These are phyloP conservation scores for Acacia pycnantha DNA, from an alignment of 331 rosid species.

Conservation along the genomic window DNA sequence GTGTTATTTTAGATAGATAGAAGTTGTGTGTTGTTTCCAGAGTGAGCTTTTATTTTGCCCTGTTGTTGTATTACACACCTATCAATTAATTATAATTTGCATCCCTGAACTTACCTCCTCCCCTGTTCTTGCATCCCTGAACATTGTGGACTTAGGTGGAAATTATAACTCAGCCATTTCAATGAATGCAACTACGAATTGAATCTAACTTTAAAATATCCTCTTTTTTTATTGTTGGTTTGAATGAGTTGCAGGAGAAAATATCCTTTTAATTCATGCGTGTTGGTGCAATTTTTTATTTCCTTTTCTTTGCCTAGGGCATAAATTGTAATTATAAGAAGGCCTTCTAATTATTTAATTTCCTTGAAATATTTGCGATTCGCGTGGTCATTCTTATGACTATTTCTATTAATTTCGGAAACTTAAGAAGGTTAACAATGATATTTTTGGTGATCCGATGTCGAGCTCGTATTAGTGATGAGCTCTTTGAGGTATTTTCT, in stretches of 20 bases:
- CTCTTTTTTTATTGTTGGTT: not conserved
- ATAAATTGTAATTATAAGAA: too few species aligned
- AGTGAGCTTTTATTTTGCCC: constrained; percentile 57
- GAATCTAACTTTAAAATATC: not conserved
- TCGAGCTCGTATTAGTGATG: not conserved
- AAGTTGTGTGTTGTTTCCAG: constrained; percentile 64
- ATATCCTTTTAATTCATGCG: not conserved
- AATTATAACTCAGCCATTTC: not conserved
- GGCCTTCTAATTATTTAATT: not conserved
- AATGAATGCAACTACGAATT: not conserved
- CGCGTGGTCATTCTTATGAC: too few species aligned
- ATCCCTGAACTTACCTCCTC: not conserved
- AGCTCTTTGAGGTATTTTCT: too few species aligned
- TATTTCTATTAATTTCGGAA: too few species aligned
- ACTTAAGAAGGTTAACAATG: too few species aligned
- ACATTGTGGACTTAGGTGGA: not conserved
- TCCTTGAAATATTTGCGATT: not conserved
- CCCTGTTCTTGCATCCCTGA: not conserved
- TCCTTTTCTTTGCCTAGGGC: not conserved
- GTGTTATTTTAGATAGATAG: constrained; percentile 36
- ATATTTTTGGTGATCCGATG: not conserved
- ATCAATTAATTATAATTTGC: constrained; percentile 51
- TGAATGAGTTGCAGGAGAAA: not conserved
- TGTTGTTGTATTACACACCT: constrained; percentile 44
- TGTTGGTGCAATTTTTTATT: not conserved